Evolutionary conservation across 1,284 basidiomycete species (phyloP).

Genomic region (Irpex sp.): DNA sequence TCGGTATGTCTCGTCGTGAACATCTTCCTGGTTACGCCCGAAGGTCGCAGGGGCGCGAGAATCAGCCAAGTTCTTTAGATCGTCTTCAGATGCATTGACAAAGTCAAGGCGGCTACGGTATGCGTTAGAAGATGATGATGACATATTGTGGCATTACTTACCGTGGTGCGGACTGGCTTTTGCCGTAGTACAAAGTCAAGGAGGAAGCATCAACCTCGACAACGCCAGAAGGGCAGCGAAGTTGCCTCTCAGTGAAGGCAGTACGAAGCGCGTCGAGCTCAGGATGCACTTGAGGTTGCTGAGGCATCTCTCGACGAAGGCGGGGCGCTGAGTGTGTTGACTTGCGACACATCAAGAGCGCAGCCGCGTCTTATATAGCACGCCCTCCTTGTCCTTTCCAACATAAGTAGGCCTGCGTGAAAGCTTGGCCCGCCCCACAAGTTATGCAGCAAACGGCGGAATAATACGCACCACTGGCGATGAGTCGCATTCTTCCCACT

Average conservation of each 20-base stretch:
- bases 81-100: background rate
- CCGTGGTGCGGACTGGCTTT: background rate
- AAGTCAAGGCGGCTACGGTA: constrained; percentile 1
- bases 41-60: constrained; percentile 20
- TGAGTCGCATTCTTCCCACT: no score
- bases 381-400: no score
- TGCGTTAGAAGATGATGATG: background rate
- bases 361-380: no score
- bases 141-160: background rate
- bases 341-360: no score
- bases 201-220: background rate
- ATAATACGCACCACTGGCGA: no score
- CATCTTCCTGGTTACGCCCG: constrained; percentile 17
- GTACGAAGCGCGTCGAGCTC: background rate
- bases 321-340: no score
- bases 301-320: no score
- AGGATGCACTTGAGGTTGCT: no score
- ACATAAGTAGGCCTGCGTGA: no score
- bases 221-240: constrained; percentile 9
- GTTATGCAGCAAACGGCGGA: no score
- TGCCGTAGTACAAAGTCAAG: constrained; percentile 16
- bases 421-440: no score
- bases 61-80: constrained; percentile 6
- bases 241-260: background rate
- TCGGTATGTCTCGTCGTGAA: constrained; percentile 23